Conservation (phyloP, 345 rosid genomes). For the Corymbia maculata region DNA sequence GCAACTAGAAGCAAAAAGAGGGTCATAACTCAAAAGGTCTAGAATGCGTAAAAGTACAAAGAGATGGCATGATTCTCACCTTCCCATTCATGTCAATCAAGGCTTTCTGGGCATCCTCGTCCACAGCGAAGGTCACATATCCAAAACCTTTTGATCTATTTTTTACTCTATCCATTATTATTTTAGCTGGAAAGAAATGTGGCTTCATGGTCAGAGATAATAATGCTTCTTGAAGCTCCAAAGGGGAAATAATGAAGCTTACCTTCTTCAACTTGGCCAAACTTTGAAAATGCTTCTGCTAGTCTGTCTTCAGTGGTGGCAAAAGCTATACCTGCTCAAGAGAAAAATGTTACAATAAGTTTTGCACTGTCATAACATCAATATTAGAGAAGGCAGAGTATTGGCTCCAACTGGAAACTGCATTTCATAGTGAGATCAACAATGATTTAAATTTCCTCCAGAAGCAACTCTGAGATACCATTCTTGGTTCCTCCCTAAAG, state of each 20-base stretch:
- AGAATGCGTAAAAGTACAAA: not conserved
- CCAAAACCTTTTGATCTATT: conserved; percentile 50
- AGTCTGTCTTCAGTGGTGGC: conserved; percentile 31
- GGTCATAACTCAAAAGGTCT: not conserved
- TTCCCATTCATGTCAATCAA: conserved; percentile 44
- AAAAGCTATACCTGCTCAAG: conserved; percentile 36
- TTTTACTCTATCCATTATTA: conserved; percentile 25
- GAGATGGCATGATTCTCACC: conserved; percentile 12
- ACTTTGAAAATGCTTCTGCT: conserved; percentile 44
- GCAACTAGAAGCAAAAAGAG: conserved; percentile 28
- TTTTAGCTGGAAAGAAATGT: conserved; percentile 21
- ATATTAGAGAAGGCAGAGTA: not conserved
- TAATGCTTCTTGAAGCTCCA: not conserved
- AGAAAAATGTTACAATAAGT: not conserved
- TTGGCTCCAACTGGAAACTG: not conserved
- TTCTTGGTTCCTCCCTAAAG: not conserved
- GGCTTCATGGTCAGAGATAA: not conserved
- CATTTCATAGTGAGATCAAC: not conserved
- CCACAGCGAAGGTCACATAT: conserved; percentile 37
- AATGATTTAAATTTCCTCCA: not conserved
- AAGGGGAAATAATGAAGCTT: not conserved
- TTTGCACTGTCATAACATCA: not conserved
- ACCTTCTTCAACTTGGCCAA: conserved; percentile 48
- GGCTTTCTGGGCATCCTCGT: conserved; percentile 40
- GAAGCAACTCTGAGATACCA: not conserved